phyloP scores from a whole-genome alignment of 2,329 filamentous ascomycete species.

The Tolypocladium nubicola region DNA sequence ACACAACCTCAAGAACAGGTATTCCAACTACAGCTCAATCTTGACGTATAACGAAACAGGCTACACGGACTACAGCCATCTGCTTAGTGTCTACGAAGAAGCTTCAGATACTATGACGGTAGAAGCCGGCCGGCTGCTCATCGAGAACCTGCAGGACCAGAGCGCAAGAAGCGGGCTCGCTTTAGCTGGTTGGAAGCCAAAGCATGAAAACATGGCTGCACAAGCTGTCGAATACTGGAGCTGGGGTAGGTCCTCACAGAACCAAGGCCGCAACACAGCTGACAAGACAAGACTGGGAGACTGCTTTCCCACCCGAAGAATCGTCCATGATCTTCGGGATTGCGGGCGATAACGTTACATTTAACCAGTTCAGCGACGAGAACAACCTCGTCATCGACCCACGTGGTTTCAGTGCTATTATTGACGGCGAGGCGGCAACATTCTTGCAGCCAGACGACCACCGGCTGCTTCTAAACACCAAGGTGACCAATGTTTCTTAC shows the following conservation, averaged over 20 bases:
- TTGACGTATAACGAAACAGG: constrained; percentile 51
- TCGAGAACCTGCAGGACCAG: constrained; percentile 49
- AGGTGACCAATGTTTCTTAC: constrained; percentile 45
- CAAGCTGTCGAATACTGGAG: constrained; percentile 52
- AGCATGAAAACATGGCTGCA: constrained; percentile 36
- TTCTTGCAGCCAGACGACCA: constrained; percentile 46
- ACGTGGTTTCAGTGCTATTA: constrained; percentile 48
- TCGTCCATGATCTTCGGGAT: constrained; percentile 44
- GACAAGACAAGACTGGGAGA: constrained; percentile 39
- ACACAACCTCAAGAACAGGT: constrained; percentile 41
- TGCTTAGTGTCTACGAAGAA: constrained; percentile 39
- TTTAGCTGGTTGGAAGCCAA: constrained; percentile 52
- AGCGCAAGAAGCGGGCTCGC: constrained; percentile 48
- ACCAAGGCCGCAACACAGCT: neutral
- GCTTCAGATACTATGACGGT: constrained; percentile 33
- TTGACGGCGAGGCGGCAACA: constrained; percentile 43
- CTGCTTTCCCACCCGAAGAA: constrained; percentile 43
- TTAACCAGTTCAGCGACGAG: constrained; percentile 49
- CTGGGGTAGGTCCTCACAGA: constrained; percentile 19
- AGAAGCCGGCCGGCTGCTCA: constrained; percentile 46
- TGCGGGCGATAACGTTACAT: constrained; percentile 48
- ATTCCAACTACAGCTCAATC: constrained; percentile 48
- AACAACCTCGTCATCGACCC: constrained; percentile 53
- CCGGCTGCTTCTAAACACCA: constrained; percentile 46
- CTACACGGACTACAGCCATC: constrained; percentile 33